Base-by-base conservation (phyloP, 1,139 yeast species). In the Yamadazyma friedrichii region DNA sequence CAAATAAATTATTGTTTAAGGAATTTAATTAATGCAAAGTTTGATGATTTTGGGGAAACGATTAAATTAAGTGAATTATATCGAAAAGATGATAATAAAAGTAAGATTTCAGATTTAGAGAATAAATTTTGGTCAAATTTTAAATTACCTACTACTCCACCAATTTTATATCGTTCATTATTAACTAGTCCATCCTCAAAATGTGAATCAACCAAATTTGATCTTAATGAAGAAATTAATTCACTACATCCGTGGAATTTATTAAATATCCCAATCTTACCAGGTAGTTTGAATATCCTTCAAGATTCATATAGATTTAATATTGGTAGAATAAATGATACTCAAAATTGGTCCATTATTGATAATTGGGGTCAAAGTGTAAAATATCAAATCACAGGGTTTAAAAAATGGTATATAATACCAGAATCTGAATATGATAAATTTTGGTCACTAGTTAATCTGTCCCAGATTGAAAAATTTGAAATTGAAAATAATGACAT, bases 341-440 rank as follows among this genome's bases (percentile, higher is more conserved):
- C 84, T 2, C 80, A 81, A 45, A 78, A 84, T 50, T 89, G 95
- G 95, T 88, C 51, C 93, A 84, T 51, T 82, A 81, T 56, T 66
- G 89, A 1, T 85, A 84, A 45, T 65, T 77, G 9, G 28, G 24
- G 31, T 16, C 36, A 34, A 17, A 16, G 17, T 13, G 68, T 80
- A 22, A 84, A 83, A 55, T 86, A 77, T 52, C 87, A 81, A 50
- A 61, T 76, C 41, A 95, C 95, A 8, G 83, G 82, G 4, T 64
- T 76, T 20, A 83, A 81, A 54, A 65, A 83, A n/a, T 86, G 95
- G 95, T 87, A 84, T 52, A 80, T 88, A 34, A 76, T 89, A 15
- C 84, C 93, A 0, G 88, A 86, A n/a, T 67, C 68, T 48, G 81
- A 80, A 42, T 79, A 82, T 39, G 77, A 67, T 8, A 75, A 74